Evolutionary conservation across 371 early-diverging fungal species (phyloP), one percentile per base, ranked within the genome.

Genomic region (Mortierella sp.): DNA sequence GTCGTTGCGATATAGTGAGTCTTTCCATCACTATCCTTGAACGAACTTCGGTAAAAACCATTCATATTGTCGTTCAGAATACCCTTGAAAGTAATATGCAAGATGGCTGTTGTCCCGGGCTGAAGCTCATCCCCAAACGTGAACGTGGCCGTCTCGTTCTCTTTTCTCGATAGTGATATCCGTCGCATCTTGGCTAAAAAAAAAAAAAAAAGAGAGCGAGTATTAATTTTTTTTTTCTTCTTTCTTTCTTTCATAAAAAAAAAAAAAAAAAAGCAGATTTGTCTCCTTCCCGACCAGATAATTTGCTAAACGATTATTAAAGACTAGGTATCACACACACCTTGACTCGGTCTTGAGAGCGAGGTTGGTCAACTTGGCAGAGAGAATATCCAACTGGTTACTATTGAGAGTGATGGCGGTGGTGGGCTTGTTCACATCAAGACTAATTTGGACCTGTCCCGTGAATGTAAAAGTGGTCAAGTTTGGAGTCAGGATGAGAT

Each of bases 41-140:
- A 96, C 23, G 87, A 83, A 44, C 90, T 89, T 62, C 95, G 87
- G 84, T 97, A 97, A 81, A 97, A 97, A 44, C 97, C 97, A 57
- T 89, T 88, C 94, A 97, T 90, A 67, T 90, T 85, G 77, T 97
- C 95, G 73, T 94, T 95, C 74, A 93, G 87, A 50, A 85, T 81
- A 68, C 96, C 95, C 61, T 88, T 85, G 81, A 94, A 97, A 52
- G 77, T 65, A 55, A 94, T 84, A 56, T 82, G 83, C 65, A 97
- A 77, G 51, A 85, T 82, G 30, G 91, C 95, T 26, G 89, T 90
- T 6, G 91, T 75, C 58, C 90, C 91, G 25, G 87, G 88, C 43
- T 87, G 85, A 14, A 97, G 81, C 12, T 83, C 66, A 52, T 91
- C 83, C 18, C 82, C 85, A 80, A 97, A 95, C 1, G 84, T 85